phyloP scores from a whole-genome alignment of 306 rosid genomes.

The Gastrolobium villosum region DNA sequence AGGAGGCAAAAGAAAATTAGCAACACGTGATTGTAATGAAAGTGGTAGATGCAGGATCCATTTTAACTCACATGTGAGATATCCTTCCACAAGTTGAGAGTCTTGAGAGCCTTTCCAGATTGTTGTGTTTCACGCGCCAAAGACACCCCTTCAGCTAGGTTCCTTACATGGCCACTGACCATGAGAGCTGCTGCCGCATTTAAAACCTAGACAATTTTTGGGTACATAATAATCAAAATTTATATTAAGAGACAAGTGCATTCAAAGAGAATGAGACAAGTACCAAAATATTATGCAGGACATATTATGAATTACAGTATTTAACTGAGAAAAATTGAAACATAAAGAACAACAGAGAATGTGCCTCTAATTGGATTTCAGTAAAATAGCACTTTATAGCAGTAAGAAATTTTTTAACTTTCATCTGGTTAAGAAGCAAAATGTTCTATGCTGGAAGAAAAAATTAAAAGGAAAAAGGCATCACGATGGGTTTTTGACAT shows the following conservation, averaged over 20 bases:
- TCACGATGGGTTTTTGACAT: slow-evolving; percentile 11
- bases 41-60: slow-evolving; percentile 13
- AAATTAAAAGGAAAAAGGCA: not conserved
- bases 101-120: slow-evolving; percentile 84
- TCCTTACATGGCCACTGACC: slow-evolving; percentile 72
- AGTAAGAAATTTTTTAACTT: not conserved
- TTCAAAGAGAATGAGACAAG: not conserved
- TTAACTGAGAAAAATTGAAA: not conserved
- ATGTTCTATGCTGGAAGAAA: slow-evolving; percentile 23
- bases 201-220: slow-evolving; percentile 64
- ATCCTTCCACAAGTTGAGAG: slow-evolving; percentile 71
- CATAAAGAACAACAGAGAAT: slow-evolving; percentile 27
- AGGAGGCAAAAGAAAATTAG: slow-evolving; percentile 17
- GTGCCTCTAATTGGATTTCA: slow-evolving; percentile 32
- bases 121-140: slow-evolving; percentile 80
- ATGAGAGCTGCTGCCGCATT: slow-evolving; percentile 91
- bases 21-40: not conserved
- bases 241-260: not conserved
- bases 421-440: slow-evolving; percentile 9
- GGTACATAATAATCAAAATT: slow-evolving; percentile 28
- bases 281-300: slow-evolving; percentile 19
- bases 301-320: slow-evolving; percentile 16
- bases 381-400: slow-evolving; percentile 31
- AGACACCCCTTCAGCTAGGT: slow-evolving; percentile 74
- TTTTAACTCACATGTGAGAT: slow-evolving; percentile 70